Evolutionary conservation across 1,284 basidiomycete species (phyloP), one percentile per base, ranked within the genome.

Genomic region (Sutorius eximius): DNA sequence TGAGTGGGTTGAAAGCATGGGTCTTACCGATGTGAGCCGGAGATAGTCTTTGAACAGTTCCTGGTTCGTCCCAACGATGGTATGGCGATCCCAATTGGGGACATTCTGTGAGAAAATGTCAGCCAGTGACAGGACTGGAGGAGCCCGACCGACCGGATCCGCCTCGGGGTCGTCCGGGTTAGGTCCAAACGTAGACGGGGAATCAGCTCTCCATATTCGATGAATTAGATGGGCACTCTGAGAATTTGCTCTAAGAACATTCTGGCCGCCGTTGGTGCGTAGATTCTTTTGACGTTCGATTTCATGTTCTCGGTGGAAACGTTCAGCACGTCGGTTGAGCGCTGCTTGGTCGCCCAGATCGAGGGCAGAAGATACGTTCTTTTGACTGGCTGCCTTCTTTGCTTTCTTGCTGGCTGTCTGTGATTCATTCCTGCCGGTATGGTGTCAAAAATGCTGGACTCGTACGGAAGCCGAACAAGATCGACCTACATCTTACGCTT

Each of bases 1-100:
- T 22, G 22, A 20, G 45, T 5, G 11, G 16, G n/a, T 8, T 24
- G 10, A 13, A 43, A n/a, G 27, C 24, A 49, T 13, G 60, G 45
- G 44, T 40, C 87, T 66, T 66, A 93, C 93, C 59, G 93, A 92
- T 46, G 97, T 99, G 56, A 99, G 77, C 36, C 97, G 87, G 27
- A 99, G 77, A 72, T 98, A 99, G 56, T 94, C 90, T 76, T 99
- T 99, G 78, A 98, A 98, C 27, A 97, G 77, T 63, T 91, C 90
- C 61, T 82, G 82, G 49, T 82, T 91, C 27, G 90, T 95, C 51
- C 97, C 97, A 47, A 97, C 92, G 64, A 99, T 98, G 5, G 95
- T 98, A 72, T 89, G 82, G 52, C 86, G 85, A 76, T 99, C 96
- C 97, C 97, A 99, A 71, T 97, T 91, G 55, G 95, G 89, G 11